phyloP scores from a whole-genome alignment of 352 stramenopile genomes.

The Phytopythium montanum region DNA sequence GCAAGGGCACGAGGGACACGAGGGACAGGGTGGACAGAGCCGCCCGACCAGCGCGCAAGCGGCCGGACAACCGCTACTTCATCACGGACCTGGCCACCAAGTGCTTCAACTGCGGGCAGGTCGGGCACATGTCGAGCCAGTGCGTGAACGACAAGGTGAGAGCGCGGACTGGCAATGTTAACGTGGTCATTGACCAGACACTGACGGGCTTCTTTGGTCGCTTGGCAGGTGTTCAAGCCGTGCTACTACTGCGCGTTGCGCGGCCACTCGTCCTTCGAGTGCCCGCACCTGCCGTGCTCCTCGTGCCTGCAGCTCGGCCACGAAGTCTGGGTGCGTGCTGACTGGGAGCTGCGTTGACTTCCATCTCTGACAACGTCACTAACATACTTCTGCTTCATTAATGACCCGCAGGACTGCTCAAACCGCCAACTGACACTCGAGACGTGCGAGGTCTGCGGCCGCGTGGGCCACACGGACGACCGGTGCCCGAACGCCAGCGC shows the following conservation, averaged over 20 bases:
- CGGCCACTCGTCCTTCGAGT: constrained; percentile 65
- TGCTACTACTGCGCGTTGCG: constrained; percentile 81
- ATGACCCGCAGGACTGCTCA: constrained; percentile 38
- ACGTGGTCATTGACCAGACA: not conserved
- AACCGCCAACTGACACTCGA: constrained; percentile 39
- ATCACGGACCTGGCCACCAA: constrained; percentile 79
- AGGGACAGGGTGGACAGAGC: constrained; percentile 21
- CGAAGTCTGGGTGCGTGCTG: constrained; percentile 37
- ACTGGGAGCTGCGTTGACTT: not conserved
- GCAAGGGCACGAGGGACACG: constrained; percentile 17
- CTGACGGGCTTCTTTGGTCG: not conserved
- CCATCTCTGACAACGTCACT: not conserved
- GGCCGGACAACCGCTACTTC: constrained; percentile 76
- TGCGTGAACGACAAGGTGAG: constrained; percentile 67
- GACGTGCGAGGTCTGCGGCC: constrained; percentile 53
- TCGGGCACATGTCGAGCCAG: constrained; percentile 71
- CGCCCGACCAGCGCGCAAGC: constrained; percentile 21
- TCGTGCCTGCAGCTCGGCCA: constrained; percentile 70
- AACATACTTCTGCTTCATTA: not conserved
- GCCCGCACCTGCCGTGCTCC: constrained; percentile 62
- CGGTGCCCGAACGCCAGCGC: constrained; percentile 34
- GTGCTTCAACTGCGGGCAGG: constrained; percentile 81
- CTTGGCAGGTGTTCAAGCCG: constrained; percentile 41
- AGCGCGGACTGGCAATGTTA: not conserved
- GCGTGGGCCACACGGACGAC: constrained; percentile 39